Conservation (phyloP, 2,329 filamentous ascomycete species). For the Geosmithia morbida region DNA sequence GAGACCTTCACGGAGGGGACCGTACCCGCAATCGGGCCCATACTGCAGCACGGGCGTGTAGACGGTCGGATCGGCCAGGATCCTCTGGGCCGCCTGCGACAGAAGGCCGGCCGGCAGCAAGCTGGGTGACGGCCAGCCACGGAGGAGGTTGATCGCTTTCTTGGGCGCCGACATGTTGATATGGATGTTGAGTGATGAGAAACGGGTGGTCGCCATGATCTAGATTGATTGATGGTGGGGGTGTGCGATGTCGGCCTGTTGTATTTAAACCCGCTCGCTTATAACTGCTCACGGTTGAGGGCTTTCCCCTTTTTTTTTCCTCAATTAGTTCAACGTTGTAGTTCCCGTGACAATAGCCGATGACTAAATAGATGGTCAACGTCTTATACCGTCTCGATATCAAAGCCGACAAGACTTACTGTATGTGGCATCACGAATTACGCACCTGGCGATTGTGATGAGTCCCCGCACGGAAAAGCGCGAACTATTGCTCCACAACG, state of each 20-base stretch:
- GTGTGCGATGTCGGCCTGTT: neutral
- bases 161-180: constrained; percentile 11
- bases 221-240: neutral
- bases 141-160: constrained; percentile 46
- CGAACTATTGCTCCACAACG: too few species aligned
- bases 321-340: too few species aligned
- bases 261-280: neutral
- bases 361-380: too few species aligned
- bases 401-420: too few species aligned
- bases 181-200: neutral
- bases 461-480: too few species aligned
- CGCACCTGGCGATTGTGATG: too few species aligned
- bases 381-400: too few species aligned
- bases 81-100: constrained; percentile 40
- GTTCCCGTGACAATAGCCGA: too few species aligned
- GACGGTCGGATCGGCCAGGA: constrained; percentile 44
- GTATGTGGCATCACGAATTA: too few species aligned
- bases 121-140: constrained; percentile 49
- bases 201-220: neutral
- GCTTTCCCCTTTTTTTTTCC: too few species aligned
- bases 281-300: too few species aligned
- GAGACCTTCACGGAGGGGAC: constrained; percentile 52
- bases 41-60: constrained; percentile 58
- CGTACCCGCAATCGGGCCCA: constrained; percentile 62
- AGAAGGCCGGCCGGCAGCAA: constrained; percentile 55